Evolutionary conservation across 306 rosid genomes (phyloP).

Genomic region (Ochetophila trinervis): DNA sequence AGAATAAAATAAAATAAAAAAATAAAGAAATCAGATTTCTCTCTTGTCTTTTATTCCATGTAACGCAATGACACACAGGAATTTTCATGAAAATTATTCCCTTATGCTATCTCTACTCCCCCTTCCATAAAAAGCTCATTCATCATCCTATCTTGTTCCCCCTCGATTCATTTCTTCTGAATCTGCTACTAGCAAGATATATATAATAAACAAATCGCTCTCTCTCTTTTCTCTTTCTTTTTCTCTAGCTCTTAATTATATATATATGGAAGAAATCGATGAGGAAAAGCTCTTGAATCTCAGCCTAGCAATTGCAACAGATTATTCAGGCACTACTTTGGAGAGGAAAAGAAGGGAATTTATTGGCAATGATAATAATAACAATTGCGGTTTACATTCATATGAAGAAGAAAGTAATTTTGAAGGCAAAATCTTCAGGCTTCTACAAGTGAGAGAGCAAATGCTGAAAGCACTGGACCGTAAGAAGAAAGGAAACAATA

Average conservation of each 20-base stretch:
- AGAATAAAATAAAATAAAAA: not conserved
- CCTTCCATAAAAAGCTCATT: constrained; percentile 30
- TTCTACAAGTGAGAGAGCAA: constrained; percentile 70
- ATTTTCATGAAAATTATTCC: constrained; percentile 35
- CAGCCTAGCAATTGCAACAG: constrained; percentile 57
- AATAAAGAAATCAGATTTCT: constrained; percentile 15
- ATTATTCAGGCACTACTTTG: constrained; percentile 25
- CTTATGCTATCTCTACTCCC: not conserved
- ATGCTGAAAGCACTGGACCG: constrained; percentile 55
- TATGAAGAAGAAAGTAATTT: constrained; percentile 39
- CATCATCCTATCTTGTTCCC: constrained; percentile 2
- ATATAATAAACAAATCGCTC: too few species aligned
- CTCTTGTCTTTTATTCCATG: constrained; percentile 36
- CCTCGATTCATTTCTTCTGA: too few species aligned
- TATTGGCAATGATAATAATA: not conserved
- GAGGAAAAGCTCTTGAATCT: constrained; percentile 71
- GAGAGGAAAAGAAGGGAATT: constrained; percentile 37
- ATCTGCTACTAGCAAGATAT: too few species aligned
- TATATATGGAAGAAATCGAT: constrained; percentile 53
- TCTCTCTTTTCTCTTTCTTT: constrained; percentile 15
- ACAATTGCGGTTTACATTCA: not conserved
- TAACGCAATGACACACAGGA: constrained; percentile 43
- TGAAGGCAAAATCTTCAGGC: constrained; percentile 60
- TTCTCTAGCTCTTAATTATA: not conserved
- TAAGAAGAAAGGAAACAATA: constrained; percentile 16